A percentile compares a stretch with the other conserved stretches of the same genome.
These are phyloP conservation scores for Dittrichia graveolens DNA, from an alignment of 129 eudicot genomes.

Conservation along the genomic window DNA sequence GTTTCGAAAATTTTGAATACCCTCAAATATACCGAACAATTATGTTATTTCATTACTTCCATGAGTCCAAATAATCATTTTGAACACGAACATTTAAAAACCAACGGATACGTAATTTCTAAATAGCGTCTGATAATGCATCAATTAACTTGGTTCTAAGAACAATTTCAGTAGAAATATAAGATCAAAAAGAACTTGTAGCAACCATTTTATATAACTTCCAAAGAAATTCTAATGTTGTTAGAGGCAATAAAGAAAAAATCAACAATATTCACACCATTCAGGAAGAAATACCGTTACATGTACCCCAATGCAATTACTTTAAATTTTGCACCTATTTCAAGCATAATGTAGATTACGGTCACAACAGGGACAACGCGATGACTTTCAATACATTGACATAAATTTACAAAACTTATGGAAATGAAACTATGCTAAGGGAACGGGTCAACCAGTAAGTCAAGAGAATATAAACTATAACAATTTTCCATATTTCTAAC, in stretches of 20 bases:
- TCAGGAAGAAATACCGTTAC: slow-evolving; percentile 14
- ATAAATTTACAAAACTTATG: not conserved
- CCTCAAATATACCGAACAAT: not conserved
- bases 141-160: not conserved
- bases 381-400: slow-evolving; percentile 9
- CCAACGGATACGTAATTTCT: too few relatives aligned
- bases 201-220: slow-evolving; percentile 14
- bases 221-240: not conserved
- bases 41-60: not conserved
- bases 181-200: slow-evolving; percentile 22
- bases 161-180: not conserved
- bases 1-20: not conserved
- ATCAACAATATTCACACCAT: not conserved
- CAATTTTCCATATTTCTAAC: slow-evolving; percentile 4
- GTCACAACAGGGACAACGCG: slow-evolving; percentile 22
- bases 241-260: not conserved
- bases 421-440: not conserved
- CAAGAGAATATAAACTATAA: not conserved
- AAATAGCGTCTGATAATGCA: not conserved
- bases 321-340: slow-evolving; percentile 30
- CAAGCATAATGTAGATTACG: slow-evolving; percentile 15
- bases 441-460: not conserved
- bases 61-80: not conserved
- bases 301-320: slow-evolving; percentile 26
- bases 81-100: not conserved